Percentiles rank a stretch among this genome's conserved stretches.
These are phyloP conservation scores for Xylaria sp. DNA, from an alignment of 2,329 filamentous ascomycete genomes.

Conservation along the genomic window DNA sequence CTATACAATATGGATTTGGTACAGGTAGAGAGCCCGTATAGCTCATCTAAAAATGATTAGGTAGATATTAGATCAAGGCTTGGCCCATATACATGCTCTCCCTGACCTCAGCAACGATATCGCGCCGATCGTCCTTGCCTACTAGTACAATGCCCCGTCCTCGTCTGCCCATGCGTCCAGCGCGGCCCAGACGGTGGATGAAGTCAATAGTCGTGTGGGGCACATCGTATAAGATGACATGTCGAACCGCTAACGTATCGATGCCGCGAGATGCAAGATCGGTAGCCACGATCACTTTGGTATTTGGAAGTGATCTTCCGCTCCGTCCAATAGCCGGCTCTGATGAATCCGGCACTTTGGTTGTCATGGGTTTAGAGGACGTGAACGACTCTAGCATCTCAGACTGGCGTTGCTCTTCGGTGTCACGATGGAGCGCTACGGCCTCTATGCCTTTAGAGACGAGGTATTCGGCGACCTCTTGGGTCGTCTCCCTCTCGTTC, in stretches of 20 bases:
- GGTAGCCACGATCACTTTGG: constrained; percentile 92
- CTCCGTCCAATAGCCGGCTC: constrained; percentile 48
- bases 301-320: constrained; percentile 72
- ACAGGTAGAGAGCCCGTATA: constrained; percentile 6
- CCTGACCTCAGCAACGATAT: constrained; percentile 91
- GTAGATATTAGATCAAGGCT: constrained; percentile 70
- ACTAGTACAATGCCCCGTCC: constrained; percentile 91
- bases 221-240: constrained; percentile 97
- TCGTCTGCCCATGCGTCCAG: constrained; percentile 90
- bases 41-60: constrained; percentile 5
- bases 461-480: constrained; percentile 83
- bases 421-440: constrained; percentile 85
- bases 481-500: constrained; percentile 91
- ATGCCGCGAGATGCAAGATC: constrained; percentile 94
- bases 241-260: constrained; percentile 89
- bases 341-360: constrained; percentile 32
- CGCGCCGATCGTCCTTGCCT: constrained; percentile 87
- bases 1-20: constrained; percentile 35
- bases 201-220: constrained; percentile 98
- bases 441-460: constrained; percentile 88
- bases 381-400: constrained; percentile 84
- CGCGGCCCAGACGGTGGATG: constrained; percentile 92
- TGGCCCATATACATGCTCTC: constrained; percentile 88
- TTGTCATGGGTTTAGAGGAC: constrained; percentile 54
- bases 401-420: constrained; percentile 78